Conservation (phyloP, 75 land plant species). For the Adiantum capillusveneris region DNA sequence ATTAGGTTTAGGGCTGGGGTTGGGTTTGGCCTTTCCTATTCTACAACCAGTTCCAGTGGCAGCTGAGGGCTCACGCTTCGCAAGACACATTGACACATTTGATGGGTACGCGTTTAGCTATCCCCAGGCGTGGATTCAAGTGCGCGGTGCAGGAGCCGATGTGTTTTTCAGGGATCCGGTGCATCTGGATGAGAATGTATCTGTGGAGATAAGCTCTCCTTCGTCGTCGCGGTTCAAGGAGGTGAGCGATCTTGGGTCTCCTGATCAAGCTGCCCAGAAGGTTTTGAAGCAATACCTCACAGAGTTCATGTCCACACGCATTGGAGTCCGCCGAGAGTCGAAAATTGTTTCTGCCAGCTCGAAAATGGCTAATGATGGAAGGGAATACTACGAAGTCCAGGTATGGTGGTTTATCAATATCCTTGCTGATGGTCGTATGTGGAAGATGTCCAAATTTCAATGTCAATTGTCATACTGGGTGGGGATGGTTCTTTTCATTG, state of each 20-base stretch:
- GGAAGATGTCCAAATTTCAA: too few relatives aligned
- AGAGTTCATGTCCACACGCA: conserved; percentile 93
- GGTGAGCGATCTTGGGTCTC: conserved; percentile 74
- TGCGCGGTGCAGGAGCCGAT: conserved; percentile 89
- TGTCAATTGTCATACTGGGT: too few relatives aligned
- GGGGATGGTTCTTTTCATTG: too few relatives aligned
- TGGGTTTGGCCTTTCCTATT: too few relatives aligned
- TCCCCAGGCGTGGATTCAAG: conserved; percentile 80
- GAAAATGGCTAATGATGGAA: conserved; percentile 77
- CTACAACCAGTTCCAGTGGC: too few relatives aligned
- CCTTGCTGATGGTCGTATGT: too few relatives aligned
- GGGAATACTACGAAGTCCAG: conserved; percentile 74
- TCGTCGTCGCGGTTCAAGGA: conserved; percentile 73
- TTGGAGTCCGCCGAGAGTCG: conserved; percentile 87
- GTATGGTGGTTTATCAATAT: too few relatives aligned
- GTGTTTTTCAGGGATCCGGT: conserved; percentile 82
- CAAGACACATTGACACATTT: conserved; percentile 59
- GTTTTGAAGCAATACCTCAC: conserved; percentile 78
- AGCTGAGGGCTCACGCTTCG: too few relatives aligned
- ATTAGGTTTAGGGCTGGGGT: too few relatives aligned
- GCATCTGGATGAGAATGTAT: conserved; percentile 82
- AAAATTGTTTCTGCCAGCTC: conserved; percentile 59
- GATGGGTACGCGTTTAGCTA: conserved; percentile 87
- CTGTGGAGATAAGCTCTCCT: conserved; percentile 83
- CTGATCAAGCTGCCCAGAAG: conserved; percentile 63